Base-by-base conservation (phyloP, 371 early-diverging fungal species). In the Furculomyces boomerangus region DNA sequence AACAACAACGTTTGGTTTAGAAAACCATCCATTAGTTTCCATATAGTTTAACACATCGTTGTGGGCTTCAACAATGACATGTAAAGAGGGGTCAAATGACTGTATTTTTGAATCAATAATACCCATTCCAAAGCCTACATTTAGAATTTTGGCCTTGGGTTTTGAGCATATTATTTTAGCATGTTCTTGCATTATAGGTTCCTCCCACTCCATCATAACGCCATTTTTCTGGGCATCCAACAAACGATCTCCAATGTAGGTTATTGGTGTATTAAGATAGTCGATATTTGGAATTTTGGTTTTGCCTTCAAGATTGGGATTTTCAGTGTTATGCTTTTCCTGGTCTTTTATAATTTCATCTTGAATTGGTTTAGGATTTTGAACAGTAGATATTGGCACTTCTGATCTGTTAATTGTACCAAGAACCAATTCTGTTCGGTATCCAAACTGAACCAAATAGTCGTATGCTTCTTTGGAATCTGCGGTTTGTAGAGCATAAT, bases 181-280 rank as follows among this genome's bases (percentile, higher is more conserved):
- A 57, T 92, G 92, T 29, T 76, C 76, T 24, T 78, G 72, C 96
- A 96, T 96, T 57, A 96, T 58, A n/a, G 91, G 91, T 0, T 74
- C 71, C 62, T 96, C 96, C 96, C 96, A 90, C 40, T 84, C 88
- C 96, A 95, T 95, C 94, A 93, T 93, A 10, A 95, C 93, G 28
- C 84, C 94, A 68, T 95, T 88, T 31, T 78, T 73, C 40, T 92
- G 84, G 14, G 73, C 80, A 60, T 93, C 96, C 61, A 93, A 64
- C 32, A 92, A 58, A 37, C 80, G 84, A 49, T 86, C 82, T 18
- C 72, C 75, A 22, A 68, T 70, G 58, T 86, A 88, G 46, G 77
- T 79, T 3, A 88, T 70, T 3, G 81, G 79, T 60, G 81, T 77
- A 22, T 74, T 59, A 39, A 94, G 67, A 60, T 86, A 94, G 7